Evolutionary conservation across 2,329 filamentous ascomycete species (phyloP), one percentile per base, ranked within the genome.

Genomic region (Boeremia lycopersici): DNA sequence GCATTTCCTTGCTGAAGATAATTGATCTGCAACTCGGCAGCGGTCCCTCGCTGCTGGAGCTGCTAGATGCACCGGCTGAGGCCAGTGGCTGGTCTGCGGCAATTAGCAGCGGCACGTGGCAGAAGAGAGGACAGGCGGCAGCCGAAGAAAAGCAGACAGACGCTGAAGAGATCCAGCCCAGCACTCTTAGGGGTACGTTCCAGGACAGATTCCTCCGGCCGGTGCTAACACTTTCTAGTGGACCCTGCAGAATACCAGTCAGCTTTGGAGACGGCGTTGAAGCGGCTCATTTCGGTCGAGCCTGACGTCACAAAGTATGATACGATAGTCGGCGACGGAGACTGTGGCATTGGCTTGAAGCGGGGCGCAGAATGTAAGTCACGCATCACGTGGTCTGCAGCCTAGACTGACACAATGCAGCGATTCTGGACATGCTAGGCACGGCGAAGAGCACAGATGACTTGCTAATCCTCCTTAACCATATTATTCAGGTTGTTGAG

Each of bases 281-380:
- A 88, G 43, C 80, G 79, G 31, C 77, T 92, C 12, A 82, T 91
- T 58, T 81, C 78, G 0, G 87, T 82, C 1, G 88, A 90, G 67
- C 82, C 85, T 8, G 81, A 87, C 36, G 79, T 90, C 49, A 90
- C 88, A 10, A 82, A 78, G 49, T 90, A 83, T 68, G 88, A 90
- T 69, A 96, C 91, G 0, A 85, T 95, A 11, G 91, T 96, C 23
- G 92, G 92, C 36, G 92, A 96, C 70, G 92, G 92, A 41, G 92
- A 96, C 75, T 96, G 92, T 68, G 92, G 92, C 9, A 90, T 91
- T 53, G 91, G 91, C 5, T 79, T 96, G 57, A 91, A 91, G 78
- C 86, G 91, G 58, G 92, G 92, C 43, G 91, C 92, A n/a, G 88
- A 96, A 81, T 85, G 73, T 74, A 53, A 46, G 69, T 58, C 43